Evolutionary conservation across 345 rosid species (phyloP).

Genomic region (Gossypium stocksii): DNA sequence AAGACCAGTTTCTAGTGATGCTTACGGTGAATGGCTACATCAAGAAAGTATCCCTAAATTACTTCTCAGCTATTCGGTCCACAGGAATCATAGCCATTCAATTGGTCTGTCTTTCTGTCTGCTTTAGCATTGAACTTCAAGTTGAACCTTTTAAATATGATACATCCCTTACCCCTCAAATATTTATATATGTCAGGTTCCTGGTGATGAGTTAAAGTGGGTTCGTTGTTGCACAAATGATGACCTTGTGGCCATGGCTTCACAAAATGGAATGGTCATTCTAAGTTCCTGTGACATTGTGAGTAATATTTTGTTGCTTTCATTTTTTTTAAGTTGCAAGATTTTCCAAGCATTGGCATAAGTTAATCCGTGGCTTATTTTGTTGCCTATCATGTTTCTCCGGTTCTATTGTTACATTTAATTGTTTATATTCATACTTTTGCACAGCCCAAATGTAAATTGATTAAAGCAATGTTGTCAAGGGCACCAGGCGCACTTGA

Average conservation of each 20-base stretch:
- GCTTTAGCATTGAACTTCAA: background rate
- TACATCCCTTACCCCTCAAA: slow-evolving; percentile 1
- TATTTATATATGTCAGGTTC: slow-evolving; percentile 54
- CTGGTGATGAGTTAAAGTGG: slow-evolving; percentile 94
- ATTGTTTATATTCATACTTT: background rate
- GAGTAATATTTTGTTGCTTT: slow-evolving; percentile 24
- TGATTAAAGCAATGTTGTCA: background rate
- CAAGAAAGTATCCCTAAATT: slow-evolving; percentile 83
- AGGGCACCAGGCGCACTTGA: too few relatives aligned
- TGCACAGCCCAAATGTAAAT: background rate
- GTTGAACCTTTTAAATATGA: background rate
- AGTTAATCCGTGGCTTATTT: background rate
- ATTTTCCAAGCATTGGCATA: background rate
- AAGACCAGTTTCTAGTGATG: slow-evolving; percentile 81
- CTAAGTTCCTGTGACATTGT: slow-evolving; percentile 74
- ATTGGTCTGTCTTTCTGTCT: slow-evolving; percentile 54
- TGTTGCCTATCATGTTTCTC: background rate
- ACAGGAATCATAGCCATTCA: slow-evolving; percentile 97
- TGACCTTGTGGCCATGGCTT: slow-evolving; percentile 96
- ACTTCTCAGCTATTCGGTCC: slow-evolving; percentile 83
- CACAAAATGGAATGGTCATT: slow-evolving; percentile 90
- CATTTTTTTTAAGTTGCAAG: background rate
- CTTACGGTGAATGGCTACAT: slow-evolving; percentile 94
- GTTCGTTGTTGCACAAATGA: slow-evolving; percentile 79
- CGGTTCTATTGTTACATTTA: background rate